These are phyloP conservation scores for Chiua virens DNA, from an alignment of 768 basidiomycete genomes.

Conservation along the genomic window DNA sequence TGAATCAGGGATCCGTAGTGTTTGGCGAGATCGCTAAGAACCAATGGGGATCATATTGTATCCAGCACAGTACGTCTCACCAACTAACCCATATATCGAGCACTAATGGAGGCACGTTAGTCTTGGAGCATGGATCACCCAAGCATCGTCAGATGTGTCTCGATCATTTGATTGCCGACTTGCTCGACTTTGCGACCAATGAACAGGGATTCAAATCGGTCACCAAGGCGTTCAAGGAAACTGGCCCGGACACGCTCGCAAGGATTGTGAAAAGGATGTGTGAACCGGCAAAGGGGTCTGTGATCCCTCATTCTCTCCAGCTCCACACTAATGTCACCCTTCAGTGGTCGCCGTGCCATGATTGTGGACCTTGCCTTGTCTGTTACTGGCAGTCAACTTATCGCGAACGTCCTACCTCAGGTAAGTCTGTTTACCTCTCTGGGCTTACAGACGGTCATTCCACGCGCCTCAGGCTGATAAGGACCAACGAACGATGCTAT, in stretches of 20 bases:
- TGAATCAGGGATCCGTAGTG: slow-evolving; percentile 64
- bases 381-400: slow-evolving; percentile 81
- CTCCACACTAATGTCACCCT: slow-evolving; percentile 20
- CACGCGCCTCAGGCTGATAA: slow-evolving; percentile 64
- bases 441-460: slow-evolving; percentile 7
- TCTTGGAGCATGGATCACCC: slow-evolving; percentile 81
- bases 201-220: slow-evolving; percentile 89
- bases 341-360: slow-evolving; percentile 72
- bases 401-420: slow-evolving; percentile 77
- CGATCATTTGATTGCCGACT: slow-evolving; percentile 73
- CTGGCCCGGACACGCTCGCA: slow-evolving; percentile 73
- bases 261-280: slow-evolving; percentile 80
- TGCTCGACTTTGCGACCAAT: slow-evolving; percentile 76
- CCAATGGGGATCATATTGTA: slow-evolving; percentile 88
- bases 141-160: slow-evolving; percentile 73
- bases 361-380: slow-evolving; percentile 85
- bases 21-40: slow-evolving; percentile 81
- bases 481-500: slow-evolving; percentile 78
- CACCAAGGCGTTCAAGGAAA: slow-evolving; percentile 84
- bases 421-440: slow-evolving; percentile 39
- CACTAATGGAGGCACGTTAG: slow-evolving; percentile 36
- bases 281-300: slow-evolving; percentile 78
- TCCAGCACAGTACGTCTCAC: slow-evolving; percentile 70
- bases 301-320: not conserved
- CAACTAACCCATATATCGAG: not conserved